phyloP scores from a whole-genome alignment of 495 filamentous ascomycete genomes.

The Aspergillus incahuasiensis region DNA sequence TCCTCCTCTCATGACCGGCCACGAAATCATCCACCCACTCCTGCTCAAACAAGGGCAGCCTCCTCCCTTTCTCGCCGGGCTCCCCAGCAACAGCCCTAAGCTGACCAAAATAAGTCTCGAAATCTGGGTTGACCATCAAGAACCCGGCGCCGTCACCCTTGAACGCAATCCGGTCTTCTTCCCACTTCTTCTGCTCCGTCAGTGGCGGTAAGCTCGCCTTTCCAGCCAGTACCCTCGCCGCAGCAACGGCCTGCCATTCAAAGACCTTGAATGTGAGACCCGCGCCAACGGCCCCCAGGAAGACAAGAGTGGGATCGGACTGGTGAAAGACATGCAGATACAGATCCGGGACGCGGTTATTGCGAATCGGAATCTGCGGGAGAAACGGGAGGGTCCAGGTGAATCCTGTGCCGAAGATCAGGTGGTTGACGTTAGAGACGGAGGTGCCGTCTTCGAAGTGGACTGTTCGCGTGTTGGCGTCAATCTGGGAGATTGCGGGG shows the following conservation, averaged over 20 bases:
- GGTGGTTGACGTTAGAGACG: slow-evolving; percentile 46
- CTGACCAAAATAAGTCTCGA: slow-evolving; percentile 52
- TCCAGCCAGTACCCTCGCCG: slow-evolving; percentile 53
- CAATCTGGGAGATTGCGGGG: slow-evolving; percentile 43
- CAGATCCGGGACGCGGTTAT: slow-evolving; percentile 51
- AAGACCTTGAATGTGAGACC: slow-evolving; percentile 57
- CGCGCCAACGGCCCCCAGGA: slow-evolving; percentile 43
- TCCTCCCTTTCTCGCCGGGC: slow-evolving; percentile 33
- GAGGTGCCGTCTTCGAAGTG: slow-evolving; percentile 47
- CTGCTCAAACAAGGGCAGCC: slow-evolving; percentile 42
- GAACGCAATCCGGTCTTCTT: slow-evolving; percentile 41
- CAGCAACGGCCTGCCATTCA: slow-evolving; percentile 57
- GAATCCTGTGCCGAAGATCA: slow-evolving; percentile 57
- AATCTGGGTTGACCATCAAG: slow-evolving; percentile 47
- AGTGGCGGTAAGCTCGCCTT: slow-evolving; percentile 38
- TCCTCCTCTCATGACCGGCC: slow-evolving; percentile 44
- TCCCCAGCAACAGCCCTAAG: slow-evolving; percentile 45
- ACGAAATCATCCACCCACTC: slow-evolving; percentile 48
- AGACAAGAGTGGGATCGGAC: slow-evolving; percentile 33
- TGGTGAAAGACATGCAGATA: slow-evolving; percentile 54
- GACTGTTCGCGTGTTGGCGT: slow-evolving; percentile 30
- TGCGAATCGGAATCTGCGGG: slow-evolving; percentile 42
- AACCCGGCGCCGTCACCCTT: slow-evolving; percentile 49
- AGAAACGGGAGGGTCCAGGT: slow-evolving; percentile 53
- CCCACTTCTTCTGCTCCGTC: slow-evolving; percentile 47